phyloP scores from a whole-genome alignment of 129 eudicot genomes.

The Flaveria trinervia region DNA sequence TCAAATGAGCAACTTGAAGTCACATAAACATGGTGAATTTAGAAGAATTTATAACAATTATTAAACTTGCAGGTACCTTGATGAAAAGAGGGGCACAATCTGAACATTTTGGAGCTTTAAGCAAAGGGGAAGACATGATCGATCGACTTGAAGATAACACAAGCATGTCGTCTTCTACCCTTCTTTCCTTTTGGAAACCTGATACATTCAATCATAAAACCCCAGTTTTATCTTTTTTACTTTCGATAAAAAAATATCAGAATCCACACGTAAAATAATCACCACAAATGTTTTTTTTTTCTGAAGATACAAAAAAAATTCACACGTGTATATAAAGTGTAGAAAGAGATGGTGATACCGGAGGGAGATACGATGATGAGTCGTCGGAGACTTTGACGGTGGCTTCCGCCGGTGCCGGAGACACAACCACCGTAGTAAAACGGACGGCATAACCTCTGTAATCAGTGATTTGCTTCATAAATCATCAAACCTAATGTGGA shows the following conservation, averaged over 20 bases:
- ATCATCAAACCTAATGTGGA: too few species aligned
- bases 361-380: slow-evolving; percentile 76
- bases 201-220: slow-evolving; percentile 22
- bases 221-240: not conserved
- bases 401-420: slow-evolving; percentile 81
- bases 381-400: not conserved
- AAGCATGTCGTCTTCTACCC: slow-evolving; percentile 75
- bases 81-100: slow-evolving; percentile 67
- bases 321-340: not conserved
- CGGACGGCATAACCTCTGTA: too few species aligned
- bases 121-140: slow-evolving; percentile 52
- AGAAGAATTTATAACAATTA: not conserved
- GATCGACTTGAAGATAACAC: slow-evolving; percentile 71
- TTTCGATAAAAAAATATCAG: not conserved
- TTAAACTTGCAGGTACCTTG: slow-evolving; percentile 50
- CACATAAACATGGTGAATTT: not conserved
- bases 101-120: slow-evolving; percentile 72
- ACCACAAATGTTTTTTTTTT: slow-evolving; percentile 22
- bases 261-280: slow-evolving; percentile 4
- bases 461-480: too few species aligned
- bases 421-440: slow-evolving; percentile 16
- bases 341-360: slow-evolving; percentile 30
- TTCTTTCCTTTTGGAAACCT: slow-evolving; percentile 80
- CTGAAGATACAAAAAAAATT: not conserved
- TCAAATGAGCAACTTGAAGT: not conserved